Evolutionary conservation across 208 protist species (phyloP), one percentile per base, ranked within the genome.

Genomic region (Trypanosoma conorhini): DNA sequence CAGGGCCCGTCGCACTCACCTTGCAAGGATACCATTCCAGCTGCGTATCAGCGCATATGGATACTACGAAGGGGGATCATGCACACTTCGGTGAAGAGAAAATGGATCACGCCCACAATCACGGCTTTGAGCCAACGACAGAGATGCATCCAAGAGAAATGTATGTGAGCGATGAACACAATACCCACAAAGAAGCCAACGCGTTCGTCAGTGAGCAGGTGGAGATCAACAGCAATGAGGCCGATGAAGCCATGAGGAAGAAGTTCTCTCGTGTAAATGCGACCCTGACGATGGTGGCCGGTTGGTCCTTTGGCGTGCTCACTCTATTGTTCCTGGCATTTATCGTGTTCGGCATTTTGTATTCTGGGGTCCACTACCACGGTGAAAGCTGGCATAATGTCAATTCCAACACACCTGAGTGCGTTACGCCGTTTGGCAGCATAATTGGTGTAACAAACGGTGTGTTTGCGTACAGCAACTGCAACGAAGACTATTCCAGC

Each of bases 391-490:
- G 77, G 77, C 56, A 72, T 33, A n/a, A 74, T 24, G 30, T 12
- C 28, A 1, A 44, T 35, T 22, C 21, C 4, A 22, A 54, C 4
- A 26, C 28, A n/a, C 46, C 21, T 44, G 5, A 28, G 8, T 77
- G 74, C 35, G 4, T 0, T 24, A 58, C 64, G 7, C 26, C 66
- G 48, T 81, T 81, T 74, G 80, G 75, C n/a, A 50, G 57, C 24
- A 79, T 92, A n/a, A 66, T 90, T 5, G 88, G 88, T 24, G 63
- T 56, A 1, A 59, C 82, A 62, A 57, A 85, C 28, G 80, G 78
- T 56, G 80, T 90, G 13, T 71, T 79, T 42, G 81, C 79, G 21
- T 94, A 83, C 67, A 88, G 86, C 51, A 94, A 92, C 79, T 94
- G 86, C 77, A 72, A 87, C 72, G 60, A 54, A 46, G 38, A 69